Percentiles rank a stretch among this genome's conserved stretches.
These are phyloP conservation scores for Triticum turgidum DNA, from an alignment of 176 grass and related monocot genomes.

Conservation along the genomic window DNA sequence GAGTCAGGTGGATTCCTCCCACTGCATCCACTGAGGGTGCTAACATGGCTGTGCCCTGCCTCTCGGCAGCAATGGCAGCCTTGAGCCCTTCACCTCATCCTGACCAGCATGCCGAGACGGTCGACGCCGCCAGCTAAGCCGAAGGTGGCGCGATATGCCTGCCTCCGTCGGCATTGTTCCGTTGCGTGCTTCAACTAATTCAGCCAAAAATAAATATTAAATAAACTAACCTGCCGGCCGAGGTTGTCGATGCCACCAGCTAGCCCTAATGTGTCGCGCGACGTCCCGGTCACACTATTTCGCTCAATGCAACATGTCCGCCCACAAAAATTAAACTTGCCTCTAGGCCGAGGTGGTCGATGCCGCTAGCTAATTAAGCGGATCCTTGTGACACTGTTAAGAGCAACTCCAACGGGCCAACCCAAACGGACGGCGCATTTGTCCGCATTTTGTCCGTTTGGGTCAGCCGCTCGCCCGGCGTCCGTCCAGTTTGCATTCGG, in stretches of 20 bases:
- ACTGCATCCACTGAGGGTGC: constrained; percentile 15
- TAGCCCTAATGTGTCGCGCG: background rate
- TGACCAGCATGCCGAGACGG: background rate
- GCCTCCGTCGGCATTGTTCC: background rate
- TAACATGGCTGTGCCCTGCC: constrained; percentile 43
- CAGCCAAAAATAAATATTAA: background rate
- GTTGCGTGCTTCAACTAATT: background rate
- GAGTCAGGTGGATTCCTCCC: constrained; percentile 51
- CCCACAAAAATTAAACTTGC: background rate
- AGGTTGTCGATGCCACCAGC: background rate
- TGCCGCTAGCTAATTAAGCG: background rate
- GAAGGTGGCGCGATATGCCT: background rate
- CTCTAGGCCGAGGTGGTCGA: background rate
- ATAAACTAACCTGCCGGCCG: background rate
- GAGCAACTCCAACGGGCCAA: no score
- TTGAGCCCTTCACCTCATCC: constrained; percentile 41
- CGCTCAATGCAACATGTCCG: background rate
- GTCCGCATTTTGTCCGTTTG: no score
- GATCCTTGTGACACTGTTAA: background rate
- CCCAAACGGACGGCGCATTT: no score
- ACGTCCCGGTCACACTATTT: background rate
- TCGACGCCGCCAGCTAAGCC: constrained; percentile 34
- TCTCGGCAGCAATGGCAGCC: constrained; percentile 40
- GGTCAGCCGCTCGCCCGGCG: no score
- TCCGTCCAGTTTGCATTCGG: no score